Evolutionary conservation across 306 rosid species (phyloP).

Genomic region (Corylus heterophylla): DNA sequence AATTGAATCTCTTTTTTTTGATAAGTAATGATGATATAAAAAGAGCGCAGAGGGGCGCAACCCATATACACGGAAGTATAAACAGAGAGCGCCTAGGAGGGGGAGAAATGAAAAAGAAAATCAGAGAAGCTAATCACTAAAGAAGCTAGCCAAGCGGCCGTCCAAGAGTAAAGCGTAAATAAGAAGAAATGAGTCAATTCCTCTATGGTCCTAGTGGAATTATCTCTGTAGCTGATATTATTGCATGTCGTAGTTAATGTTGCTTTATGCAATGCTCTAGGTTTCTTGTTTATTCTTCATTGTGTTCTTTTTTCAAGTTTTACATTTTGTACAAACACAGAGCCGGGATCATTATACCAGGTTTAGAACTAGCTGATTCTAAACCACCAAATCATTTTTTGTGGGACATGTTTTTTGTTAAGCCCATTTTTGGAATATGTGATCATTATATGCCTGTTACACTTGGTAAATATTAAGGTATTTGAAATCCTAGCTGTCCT

Average conservation of each 20-base stretch:
- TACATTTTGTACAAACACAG: neutral
- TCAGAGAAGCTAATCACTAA: too few relatives aligned
- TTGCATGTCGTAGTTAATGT: neutral
- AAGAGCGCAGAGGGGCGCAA: too few relatives aligned
- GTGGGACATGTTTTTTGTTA: neutral
- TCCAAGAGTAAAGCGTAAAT: too few relatives aligned
- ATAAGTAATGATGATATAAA: too few relatives aligned
- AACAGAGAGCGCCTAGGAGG: too few relatives aligned
- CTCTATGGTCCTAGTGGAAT: too few relatives aligned
- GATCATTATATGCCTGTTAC: neutral
- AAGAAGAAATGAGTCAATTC: too few relatives aligned
- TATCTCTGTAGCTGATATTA: neutral
- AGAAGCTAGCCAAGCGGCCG: too few relatives aligned
- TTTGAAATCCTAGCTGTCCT: neutral
- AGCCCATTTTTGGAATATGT: neutral
- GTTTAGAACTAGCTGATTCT: neutral
- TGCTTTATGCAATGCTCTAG: neutral
- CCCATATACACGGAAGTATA: too few relatives aligned
- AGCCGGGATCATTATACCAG: neutral
- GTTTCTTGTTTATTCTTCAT: neutral
- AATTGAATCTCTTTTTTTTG: neutral
- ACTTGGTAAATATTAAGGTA: neutral
- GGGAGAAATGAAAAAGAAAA: too few relatives aligned
- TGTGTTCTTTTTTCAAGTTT: neutral
- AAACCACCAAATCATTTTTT: neutral